Evolutionary conservation across 805 yeast genomes (phyloP).

Genomic region (Pichia deserticola): DNA sequence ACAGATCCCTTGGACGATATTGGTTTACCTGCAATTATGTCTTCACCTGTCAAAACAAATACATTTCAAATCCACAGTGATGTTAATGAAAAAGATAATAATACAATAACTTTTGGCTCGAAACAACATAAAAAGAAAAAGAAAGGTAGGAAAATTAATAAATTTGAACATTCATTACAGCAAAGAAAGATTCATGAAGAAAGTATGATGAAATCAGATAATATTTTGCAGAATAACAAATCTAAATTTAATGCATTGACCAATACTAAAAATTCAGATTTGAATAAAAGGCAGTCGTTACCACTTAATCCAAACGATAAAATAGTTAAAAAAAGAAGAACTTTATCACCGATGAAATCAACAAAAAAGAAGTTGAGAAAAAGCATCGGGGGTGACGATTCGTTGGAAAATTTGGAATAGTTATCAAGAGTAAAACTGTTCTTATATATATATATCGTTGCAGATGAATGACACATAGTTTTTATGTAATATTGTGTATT

Average conservation of each 20-base stretch:
- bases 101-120: conserved; percentile 2
- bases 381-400: conserved; percentile 7
- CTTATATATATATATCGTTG: too few species aligned
- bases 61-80: conserved; percentile 4
- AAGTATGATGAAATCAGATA: not conserved
- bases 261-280: conserved; percentile 5
- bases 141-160: not conserved
- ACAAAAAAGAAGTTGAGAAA: conserved; percentile 11
- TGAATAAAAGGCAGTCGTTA: conserved; percentile 5
- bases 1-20: conserved; percentile 8
- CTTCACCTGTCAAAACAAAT: conserved; percentile 6
- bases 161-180: not conserved
- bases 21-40: conserved; percentile 8
- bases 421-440: not conserved
- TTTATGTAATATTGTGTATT: too few species aligned
- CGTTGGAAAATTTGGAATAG: conserved; percentile 2
- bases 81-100: not conserved
- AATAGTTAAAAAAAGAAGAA: conserved; percentile 8
- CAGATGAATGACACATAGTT: too few species aligned
- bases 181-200: conserved; percentile 3
- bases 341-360: conserved; percentile 12
- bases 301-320: not conserved
- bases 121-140: conserved; percentile 1
- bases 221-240: not conserved
- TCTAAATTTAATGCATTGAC: conserved; percentile 4